These are phyloP conservation scores for Trichoderma cornu-damae DNA, from an alignment of 2,329 filamentous ascomycete genomes.

Conservation along the genomic window DNA sequence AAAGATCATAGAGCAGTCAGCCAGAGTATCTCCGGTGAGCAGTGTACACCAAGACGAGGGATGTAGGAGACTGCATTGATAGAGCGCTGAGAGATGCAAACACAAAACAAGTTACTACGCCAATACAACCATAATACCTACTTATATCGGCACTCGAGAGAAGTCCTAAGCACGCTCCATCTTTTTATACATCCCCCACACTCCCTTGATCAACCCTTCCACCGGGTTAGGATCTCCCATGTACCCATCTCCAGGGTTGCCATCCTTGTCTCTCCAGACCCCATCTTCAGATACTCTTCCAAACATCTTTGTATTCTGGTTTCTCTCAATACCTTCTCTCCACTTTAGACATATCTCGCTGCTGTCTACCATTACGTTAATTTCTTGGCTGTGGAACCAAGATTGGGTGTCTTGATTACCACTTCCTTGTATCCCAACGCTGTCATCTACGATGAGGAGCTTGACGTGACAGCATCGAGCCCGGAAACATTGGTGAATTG, in stretches of 20 bases:
- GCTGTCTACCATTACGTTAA: conserved; percentile 71
- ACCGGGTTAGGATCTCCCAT: conserved; percentile 21
- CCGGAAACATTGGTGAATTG: conserved; percentile 62
- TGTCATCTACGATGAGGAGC: conserved; percentile 66
- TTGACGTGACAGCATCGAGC: conserved; percentile 70
- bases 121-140: background rate
- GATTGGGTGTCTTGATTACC: conserved; percentile 78
- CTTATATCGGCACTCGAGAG: background rate
- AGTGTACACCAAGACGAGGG: background rate
- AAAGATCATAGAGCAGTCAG: background rate
- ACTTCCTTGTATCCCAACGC: conserved; percentile 65
- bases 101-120: too few species aligned
- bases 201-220: conserved; percentile 19
- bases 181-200: conserved; percentile 21
- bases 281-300: conserved; percentile 21
- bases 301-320: conserved; percentile 61
- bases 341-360: conserved; percentile 55
- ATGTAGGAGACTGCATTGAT: background rate
- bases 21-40: background rate
- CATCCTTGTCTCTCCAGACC: conserved; percentile 20
- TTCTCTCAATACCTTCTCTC: conserved; percentile 56
- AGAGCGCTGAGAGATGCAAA: background rate
- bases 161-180: conserved; percentile 12
- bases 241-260: conserved; percentile 20
- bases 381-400: conserved; percentile 73